These are phyloP conservation scores for Fusarium sp. DNA, from an alignment of 2,329 filamentous ascomycete genomes.

Conservation along the genomic window DNA sequence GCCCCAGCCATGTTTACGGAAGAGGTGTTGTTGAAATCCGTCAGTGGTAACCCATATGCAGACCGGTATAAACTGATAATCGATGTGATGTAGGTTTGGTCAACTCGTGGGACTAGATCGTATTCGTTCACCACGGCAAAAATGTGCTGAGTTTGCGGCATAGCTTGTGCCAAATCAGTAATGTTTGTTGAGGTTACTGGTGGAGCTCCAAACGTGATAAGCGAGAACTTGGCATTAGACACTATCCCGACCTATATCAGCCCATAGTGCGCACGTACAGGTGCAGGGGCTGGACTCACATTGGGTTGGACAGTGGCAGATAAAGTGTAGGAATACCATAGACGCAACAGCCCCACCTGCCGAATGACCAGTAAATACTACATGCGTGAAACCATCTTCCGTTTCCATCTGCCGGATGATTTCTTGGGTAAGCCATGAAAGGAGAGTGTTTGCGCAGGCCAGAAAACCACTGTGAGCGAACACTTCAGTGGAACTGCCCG, in stretches of 20 bases:
- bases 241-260: background rate
- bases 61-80: conserved; percentile 42
- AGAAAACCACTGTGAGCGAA: conserved; percentile 42
- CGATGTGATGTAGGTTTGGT: conserved; percentile 38
- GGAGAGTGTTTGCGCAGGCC: conserved; percentile 35
- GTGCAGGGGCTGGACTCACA: background rate
- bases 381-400: conserved; percentile 1
- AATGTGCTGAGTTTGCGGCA: conserved; percentile 15
- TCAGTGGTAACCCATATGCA: conserved; percentile 12
- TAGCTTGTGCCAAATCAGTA: conserved; percentile 1
- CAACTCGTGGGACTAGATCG: conserved; percentile 43
- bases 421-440: conserved; percentile 26
- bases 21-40: rapidly evolving
- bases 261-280: rapidly evolving
- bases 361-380: conserved; percentile 47
- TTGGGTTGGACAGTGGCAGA: background rate
- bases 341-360: conserved; percentile 46
- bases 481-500: background rate
- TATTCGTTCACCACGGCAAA: conserved; percentile 44
- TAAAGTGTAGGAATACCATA: conserved; percentile 35
- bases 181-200: conserved; percentile 35
- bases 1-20: background rate
- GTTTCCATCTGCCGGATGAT: conserved; percentile 20
- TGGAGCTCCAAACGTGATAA: conserved; percentile 43
- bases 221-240: conserved; percentile 17